These are phyloP conservation scores for Planoprotostelium fungivorum DNA, from an alignment of 78 protist genomes.

Conservation along the genomic window DNA sequence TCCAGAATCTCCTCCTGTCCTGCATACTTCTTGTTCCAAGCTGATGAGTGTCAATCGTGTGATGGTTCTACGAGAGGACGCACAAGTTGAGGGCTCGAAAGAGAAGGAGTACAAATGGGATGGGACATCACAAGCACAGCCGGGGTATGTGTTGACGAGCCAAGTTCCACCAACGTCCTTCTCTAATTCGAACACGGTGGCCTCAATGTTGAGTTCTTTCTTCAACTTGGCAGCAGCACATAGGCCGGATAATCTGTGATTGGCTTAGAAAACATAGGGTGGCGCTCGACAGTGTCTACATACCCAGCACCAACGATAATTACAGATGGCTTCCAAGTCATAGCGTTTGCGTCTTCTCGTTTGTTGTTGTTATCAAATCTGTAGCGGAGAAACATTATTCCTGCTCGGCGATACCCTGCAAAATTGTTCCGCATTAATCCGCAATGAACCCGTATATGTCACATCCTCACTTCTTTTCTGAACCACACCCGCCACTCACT, in stretches of 20 bases:
- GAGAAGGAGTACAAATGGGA: constrained; percentile 16
- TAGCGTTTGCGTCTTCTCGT: not conserved
- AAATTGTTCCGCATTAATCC: not conserved
- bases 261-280: not conserved
- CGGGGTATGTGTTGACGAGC: constrained; percentile 27
- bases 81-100: not conserved
- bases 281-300: too few relatives aligned
- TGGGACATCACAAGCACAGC: constrained; percentile 27
- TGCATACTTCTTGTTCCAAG: constrained; percentile 10
- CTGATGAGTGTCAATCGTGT: not conserved
- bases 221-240: not conserved
- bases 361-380: not conserved
- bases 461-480: too few relatives aligned
- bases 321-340: not conserved
- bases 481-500: too few relatives aligned
- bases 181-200: constrained; percentile 3
- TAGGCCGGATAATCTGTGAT: not conserved
- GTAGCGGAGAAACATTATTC: too few relatives aligned
- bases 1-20: constrained; percentile 10
- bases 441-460: not conserved
- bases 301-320: not conserved
- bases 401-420: too few relatives aligned
- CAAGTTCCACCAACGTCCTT: constrained; percentile 22
- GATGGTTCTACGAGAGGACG: not conserved
- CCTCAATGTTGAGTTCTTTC: not conserved